These are phyloP conservation scores for Phialocephala sp. DNA, from an alignment of 2,329 filamentous ascomycete species.

Conservation along the genomic window DNA sequence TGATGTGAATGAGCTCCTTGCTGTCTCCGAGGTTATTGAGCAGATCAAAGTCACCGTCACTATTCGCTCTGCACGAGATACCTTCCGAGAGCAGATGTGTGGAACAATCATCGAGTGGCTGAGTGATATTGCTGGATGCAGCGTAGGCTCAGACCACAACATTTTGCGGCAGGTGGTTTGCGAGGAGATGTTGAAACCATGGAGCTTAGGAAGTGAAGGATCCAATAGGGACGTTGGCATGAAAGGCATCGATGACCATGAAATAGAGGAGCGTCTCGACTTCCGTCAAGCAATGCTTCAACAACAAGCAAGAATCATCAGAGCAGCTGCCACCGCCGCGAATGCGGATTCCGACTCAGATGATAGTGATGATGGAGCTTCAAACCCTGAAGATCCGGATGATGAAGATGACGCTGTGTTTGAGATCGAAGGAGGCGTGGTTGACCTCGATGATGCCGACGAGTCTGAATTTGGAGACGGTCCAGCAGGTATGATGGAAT, in stretches of 20 bases:
- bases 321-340: slow-evolving; percentile 27
- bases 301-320: slow-evolving; percentile 31
- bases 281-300: slow-evolving; percentile 30
- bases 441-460: slow-evolving; percentile 40
- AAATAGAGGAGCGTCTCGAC: slow-evolving; percentile 50
- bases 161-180: slow-evolving; percentile 84
- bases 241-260: slow-evolving; percentile 83
- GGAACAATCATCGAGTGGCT: slow-evolving; percentile 98
- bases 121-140: slow-evolving; percentile 87
- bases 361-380: slow-evolving; percentile 29
- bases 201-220: slow-evolving; percentile 84
- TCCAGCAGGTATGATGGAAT: slow-evolving; percentile 4
- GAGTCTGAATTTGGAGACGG: slow-evolving; percentile 27
- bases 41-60: slow-evolving; percentile 96
- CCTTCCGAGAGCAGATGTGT: slow-evolving; percentile 97
- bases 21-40: slow-evolving; percentile 85
- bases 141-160: slow-evolving; percentile 78
- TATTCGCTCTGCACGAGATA: slow-evolving; percentile 90
- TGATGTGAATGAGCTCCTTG: slow-evolving; percentile 74
- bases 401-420: slow-evolving; percentile 41
- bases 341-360: slow-evolving; percentile 32
- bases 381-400: slow-evolving; percentile 9
- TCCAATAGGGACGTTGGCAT: slow-evolving; percentile 79
- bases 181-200: slow-evolving; percentile 87
- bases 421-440: slow-evolving; percentile 65